A percentile compares a stretch with the other conserved stretches of the same genome.
Evolutionary conservation across 179 eudicot species (phyloP).

Genomic region (Silene noctiflora): DNA sequence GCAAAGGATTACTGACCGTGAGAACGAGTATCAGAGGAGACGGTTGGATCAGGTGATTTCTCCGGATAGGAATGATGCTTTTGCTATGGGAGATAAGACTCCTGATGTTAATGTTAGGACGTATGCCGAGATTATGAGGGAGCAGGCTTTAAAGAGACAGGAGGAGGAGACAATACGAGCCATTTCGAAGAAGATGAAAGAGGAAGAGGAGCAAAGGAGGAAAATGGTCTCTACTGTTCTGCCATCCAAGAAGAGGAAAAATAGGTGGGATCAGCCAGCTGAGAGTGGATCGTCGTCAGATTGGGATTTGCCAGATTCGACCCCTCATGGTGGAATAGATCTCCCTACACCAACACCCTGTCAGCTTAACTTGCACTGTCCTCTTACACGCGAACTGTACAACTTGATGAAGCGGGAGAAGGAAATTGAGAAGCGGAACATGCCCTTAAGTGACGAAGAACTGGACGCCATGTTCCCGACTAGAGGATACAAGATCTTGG

Average conservation of each 20-base stretch:
- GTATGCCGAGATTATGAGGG: constrained; percentile 78
- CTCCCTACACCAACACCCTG: constrained; percentile 80
- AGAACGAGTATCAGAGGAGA: constrained; percentile 64
- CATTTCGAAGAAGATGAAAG: constrained; percentile 68
- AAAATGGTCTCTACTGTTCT: constrained; percentile 30
- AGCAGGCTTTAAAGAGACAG: constrained; percentile 63
- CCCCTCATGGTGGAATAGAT: constrained; percentile 75
- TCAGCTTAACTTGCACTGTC: constrained; percentile 61
- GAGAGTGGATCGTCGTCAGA: constrained; percentile 49
- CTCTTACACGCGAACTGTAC: constrained; percentile 78
- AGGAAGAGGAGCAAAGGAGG: constrained; percentile 54
- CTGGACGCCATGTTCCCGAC: constrained; percentile 76
- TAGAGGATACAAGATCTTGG: constrained; percentile 83
- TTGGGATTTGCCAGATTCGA: constrained; percentile 91
- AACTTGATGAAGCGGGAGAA: constrained; percentile 87
- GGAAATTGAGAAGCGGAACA: constrained; percentile 87
- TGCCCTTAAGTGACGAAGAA: constrained; percentile 87
- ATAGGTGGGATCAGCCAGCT: constrained; percentile 73
- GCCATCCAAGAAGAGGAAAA: constrained; percentile 72
- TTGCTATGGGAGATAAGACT: constrained; percentile 73
- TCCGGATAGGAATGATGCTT: constrained; percentile 75
- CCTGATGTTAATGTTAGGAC: constrained; percentile 66
- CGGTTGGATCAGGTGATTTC: constrained; percentile 64
- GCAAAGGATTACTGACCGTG: constrained; percentile 67
- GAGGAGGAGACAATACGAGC: constrained; percentile 56